A percentile compares a stretch with the other conserved stretches of the same genome.
These are phyloP conservation scores for Gonapodya prolifera DNA, from an alignment of 192 early-diverging fungal species.

Conservation along the genomic window DNA sequence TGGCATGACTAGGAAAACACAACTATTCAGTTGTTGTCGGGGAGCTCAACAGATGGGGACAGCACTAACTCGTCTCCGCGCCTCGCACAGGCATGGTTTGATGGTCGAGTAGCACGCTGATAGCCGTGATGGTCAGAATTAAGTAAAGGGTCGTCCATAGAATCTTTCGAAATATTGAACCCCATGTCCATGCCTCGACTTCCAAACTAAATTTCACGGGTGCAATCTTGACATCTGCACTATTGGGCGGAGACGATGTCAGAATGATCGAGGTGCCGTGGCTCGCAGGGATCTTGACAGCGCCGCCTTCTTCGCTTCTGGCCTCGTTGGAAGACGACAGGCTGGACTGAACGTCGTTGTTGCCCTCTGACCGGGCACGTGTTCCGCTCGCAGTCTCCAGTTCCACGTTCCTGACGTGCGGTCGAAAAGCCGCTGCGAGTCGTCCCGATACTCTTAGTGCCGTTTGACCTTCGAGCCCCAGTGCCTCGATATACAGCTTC, in stretches of 20 bases:
- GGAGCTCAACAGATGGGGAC: conserved; percentile 20
- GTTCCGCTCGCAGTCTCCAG: conserved; percentile 13
- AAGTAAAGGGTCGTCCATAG: conserved; percentile 24
- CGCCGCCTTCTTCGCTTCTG: neutral
- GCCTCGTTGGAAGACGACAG: too few species aligned
- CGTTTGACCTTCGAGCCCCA: conserved; percentile 20
- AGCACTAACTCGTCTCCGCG: neutral
- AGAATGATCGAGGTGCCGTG: neutral
- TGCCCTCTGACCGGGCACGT: too few species aligned
- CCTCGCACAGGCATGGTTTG: conserved; percentile 29
- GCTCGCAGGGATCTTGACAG: conserved; percentile 7
- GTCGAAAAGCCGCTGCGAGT: too few species aligned
- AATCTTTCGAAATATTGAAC: conserved; percentile 31
- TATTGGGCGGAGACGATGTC: neutral
- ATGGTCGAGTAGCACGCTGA: conserved; percentile 38
- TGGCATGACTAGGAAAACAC: neutral
- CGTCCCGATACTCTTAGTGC: too few species aligned
- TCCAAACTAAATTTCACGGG: conserved; percentile 33
- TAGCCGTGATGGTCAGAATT: conserved; percentile 33
- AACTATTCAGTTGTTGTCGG: neutral
- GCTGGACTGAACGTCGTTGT: too few species aligned
- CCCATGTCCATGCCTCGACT: conserved; percentile 42
- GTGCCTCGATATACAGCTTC: conserved; percentile 19
- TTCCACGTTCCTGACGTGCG: too few species aligned
- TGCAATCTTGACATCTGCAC: conserved; percentile 7